Base-by-base conservation (phyloP, 352 stramenopile genomes). In the Lagenidium sp. region DNA sequence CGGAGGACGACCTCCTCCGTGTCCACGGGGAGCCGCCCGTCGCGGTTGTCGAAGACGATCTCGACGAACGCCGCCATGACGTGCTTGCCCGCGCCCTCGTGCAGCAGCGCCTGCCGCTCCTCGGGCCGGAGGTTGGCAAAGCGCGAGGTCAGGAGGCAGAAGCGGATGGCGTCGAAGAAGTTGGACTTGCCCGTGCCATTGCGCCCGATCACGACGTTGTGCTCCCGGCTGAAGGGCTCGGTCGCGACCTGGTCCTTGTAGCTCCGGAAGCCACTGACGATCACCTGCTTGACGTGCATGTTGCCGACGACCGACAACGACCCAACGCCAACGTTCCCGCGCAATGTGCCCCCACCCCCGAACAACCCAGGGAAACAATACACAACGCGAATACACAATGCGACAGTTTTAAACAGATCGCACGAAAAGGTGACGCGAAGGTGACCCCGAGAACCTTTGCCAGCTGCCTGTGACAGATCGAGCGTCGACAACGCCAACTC, bases 121-220 rank as follows among this genome's bases (percentile, higher is more conserved):
- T 98, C 89, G 1, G 94, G 77, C 6, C 86, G 76, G 37, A 98
- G 56, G 52, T 90, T 97, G 29, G 83, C 76, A 62, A 97, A 98
- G 24, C 60, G 89, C 55, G 85, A 86, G 35, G 91, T 91, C 6
- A 97, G 65, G 35, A 99, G 68, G 4, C 96, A 95, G 59, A 99
- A 99, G 74, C 98, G 95, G 56, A 99, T 98, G 34, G 97, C 97
- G 62, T 99, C 94, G 63, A 99, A 99, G 47, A 99, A 96, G 69
- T 99, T 99, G 45, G 78, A 96, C 58, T 98, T 98, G 44, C 95
- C 95, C 26, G 71, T 93, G 46, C 95, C 94, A 58, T 99, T 99
- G 45, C 95, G 68, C 11, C 97, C 97, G 26, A 99, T 96, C 26
- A 99, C 95, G 21, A 95, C 91, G 62, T 99, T 99, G 45, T 95